Base-by-base conservation (phyloP, 1,139 yeast species). In the Saccharomyces hybrid region DNA sequence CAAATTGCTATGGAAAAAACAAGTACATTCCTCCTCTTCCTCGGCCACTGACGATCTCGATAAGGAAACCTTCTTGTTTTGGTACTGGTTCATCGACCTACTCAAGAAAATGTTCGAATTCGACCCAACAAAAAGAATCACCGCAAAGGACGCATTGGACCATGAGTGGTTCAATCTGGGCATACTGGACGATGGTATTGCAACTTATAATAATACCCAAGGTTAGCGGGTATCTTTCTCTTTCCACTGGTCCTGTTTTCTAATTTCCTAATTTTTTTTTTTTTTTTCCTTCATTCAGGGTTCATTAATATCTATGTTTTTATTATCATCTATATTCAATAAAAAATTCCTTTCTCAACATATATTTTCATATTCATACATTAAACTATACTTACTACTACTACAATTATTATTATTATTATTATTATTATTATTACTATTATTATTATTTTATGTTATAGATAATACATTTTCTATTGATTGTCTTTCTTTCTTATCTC, bases 111-210 rank as follows among this genome's bases (percentile, higher is more conserved):
- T 86, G 70, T 78, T 86, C 61, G 79, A 78, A 51, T 82, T 82
- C 50, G 82, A 85, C 66, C 91, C 93, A 3, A 70, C 76, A 1
- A 77, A 79, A 57, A 73, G 95, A 63, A 75, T 86, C 47, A 78
- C 81, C 5, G 91, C 91, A 1, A 74, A 76, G 56, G 87, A 84
- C 54, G 90, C 91, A 1, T 72, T 86, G 70, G 79, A 80, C 52
- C 93, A 86, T 69, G 84, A 84, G 54, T 86, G 93, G 91, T 86
- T 87, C 69, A 79, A 81, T 62, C 76, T 78, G 64, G 95, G 93
- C 32, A 83, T 85, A 53, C 81, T 83, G 62, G 95, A 86, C 70
- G 90, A 86, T 63, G 93, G 71, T 32, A 68, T 68, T 25, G 56
- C 69, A 48, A 61, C 62, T 54, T 66, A 34, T 14, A 34, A 34